Base-by-base conservation (phyloP, 2,329 filamentous ascomycete genomes). In the Arthrobotrys pseudoclavata region DNA sequence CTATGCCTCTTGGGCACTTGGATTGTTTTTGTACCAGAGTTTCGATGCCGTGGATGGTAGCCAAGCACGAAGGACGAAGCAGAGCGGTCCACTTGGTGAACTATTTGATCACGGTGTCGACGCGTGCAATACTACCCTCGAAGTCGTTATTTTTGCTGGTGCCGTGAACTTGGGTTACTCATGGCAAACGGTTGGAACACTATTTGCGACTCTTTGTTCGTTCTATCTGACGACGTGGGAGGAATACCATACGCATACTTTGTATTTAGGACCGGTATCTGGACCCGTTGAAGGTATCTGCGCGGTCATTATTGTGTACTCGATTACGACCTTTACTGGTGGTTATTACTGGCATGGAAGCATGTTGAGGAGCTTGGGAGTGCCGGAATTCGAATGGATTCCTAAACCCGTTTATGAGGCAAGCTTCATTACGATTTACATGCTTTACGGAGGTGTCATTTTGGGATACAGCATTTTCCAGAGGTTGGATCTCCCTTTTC, bases 151-250 rank as follows among this genome's bases (percentile, higher is more conserved):
- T 80, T 99, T 99, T 83, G 92, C 94, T 10, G 94, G 91, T 37
- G 91, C 92, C 40, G 94, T 97, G 87, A 97, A 97, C 83, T 89
- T 98, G 83, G 81, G 81, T 2, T 79, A 80, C 22, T 76, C 74
- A 1, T 81, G 81, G 81, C 77, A 77, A 24, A 81, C 81, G 13
- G 48, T 81, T n/a, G 60, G 80, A 15, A 80, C 76, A 4, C 24
- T 80, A 12, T 81, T 81, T 26, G 81, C 80, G 13, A 79, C 92
- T 5, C 89, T 95, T 75, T 87, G 96, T 81, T 97, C 96, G n/a
- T 99, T 99, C 84, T 98, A 98, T 84, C 91, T 98, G 48, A 96
- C 98, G 84, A 98, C 96, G 37, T 99, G 96, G 96, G 96, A 99
- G 83, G 96, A 98, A 84, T 99, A 98, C 85, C 95, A 98, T 85